These are phyloP conservation scores for Xylaria multiplex DNA, from an alignment of 2,329 filamentous ascomycete species.

Conservation along the genomic window DNA sequence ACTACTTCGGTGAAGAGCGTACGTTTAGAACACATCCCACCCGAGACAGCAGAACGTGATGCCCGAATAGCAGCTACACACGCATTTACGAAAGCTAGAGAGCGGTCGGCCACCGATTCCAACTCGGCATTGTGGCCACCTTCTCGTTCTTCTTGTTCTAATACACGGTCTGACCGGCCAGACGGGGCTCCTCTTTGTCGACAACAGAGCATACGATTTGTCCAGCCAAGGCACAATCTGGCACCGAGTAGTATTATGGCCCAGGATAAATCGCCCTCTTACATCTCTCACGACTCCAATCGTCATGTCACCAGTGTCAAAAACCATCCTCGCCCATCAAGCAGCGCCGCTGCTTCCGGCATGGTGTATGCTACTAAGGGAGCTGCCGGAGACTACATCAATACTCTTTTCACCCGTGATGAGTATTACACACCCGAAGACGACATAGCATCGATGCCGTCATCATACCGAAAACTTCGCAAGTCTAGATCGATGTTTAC, in stretches of 20 bases:
- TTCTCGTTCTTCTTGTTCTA: slow-evolving; percentile 39
- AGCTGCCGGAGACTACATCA: slow-evolving; percentile 51
- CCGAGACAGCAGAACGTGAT: slow-evolving; percentile 63
- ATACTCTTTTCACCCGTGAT: slow-evolving; percentile 52
- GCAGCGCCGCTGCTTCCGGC: slow-evolving; percentile 41
- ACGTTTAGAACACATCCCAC: slow-evolving; percentile 60
- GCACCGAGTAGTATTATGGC: slow-evolving; percentile 14
- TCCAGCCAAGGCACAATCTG: slow-evolving; percentile 40
- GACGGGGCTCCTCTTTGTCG: slow-evolving; percentile 50
- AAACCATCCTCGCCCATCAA: slow-evolving; percentile 27
- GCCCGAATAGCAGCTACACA: slow-evolving; percentile 70
- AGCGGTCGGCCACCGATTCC: slow-evolving; percentile 52
- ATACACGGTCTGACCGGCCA: slow-evolving; percentile 23
- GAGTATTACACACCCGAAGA: slow-evolving; percentile 61
- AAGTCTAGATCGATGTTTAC: slow-evolving; percentile 66
- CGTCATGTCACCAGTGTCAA: slow-evolving; percentile 12
- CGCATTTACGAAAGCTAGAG: slow-evolving; percentile 66
- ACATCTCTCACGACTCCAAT: slow-evolving; percentile 11
- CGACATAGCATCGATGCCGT: slow-evolving; percentile 58
- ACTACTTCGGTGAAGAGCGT: slow-evolving; percentile 60
- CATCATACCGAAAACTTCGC: slow-evolving; percentile 61
- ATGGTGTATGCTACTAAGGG: slow-evolving; percentile 47
- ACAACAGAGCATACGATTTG: slow-evolving; percentile 67
- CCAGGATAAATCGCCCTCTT: slow-evolving; percentile 19
- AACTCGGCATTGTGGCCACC: slow-evolving; percentile 48